Conservation (phyloP, 2,329 filamentous ascomycete genomes). For the Fusarium sp. region DNA sequence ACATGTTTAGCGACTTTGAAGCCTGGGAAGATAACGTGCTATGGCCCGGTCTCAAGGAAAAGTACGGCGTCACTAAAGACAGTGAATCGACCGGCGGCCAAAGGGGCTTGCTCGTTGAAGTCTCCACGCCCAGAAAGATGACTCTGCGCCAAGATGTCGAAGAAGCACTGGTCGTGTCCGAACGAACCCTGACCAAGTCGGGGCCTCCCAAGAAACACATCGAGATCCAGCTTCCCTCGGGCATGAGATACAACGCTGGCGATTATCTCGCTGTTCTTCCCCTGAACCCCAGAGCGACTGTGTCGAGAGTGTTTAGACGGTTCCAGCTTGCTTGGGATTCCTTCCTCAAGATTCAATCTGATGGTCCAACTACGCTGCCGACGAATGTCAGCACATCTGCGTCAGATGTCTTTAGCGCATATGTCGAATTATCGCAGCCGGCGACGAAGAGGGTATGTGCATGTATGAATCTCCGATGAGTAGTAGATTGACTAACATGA, state of each 20-base stretch:
- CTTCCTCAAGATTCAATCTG: conserved; percentile 67
- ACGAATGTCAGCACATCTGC: conserved; percentile 66
- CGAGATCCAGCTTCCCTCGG: conserved; percentile 72
- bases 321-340: conserved; percentile 77
- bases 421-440: conserved; percentile 77
- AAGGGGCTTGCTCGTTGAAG: conserved; percentile 32
- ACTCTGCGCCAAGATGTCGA: conserved; percentile 41
- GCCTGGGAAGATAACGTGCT: conserved; percentile 69
- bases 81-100: conserved; percentile 12
- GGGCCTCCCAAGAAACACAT: conserved; percentile 66
- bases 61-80: conserved; percentile 44
- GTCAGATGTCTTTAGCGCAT: conserved; percentile 70
- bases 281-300: conserved; percentile 69
- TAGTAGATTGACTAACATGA: conserved; percentile 19
- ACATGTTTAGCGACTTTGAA: conserved; percentile 75
- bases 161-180: conserved; percentile 37
- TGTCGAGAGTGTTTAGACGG: conserved; percentile 69
- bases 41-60: conserved; percentile 60
- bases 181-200: conserved; percentile 36
- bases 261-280: conserved; percentile 81
- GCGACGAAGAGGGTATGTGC: conserved; percentile 70
- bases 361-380: conserved; percentile 62
- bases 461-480: background rate
- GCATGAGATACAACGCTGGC: conserved; percentile 73
- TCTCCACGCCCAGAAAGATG: conserved; percentile 37